Evolutionary conservation across 2,329 filamentous ascomycete species (phyloP).

Genomic region (Cladosporium austrohemisphaericum): DNA sequence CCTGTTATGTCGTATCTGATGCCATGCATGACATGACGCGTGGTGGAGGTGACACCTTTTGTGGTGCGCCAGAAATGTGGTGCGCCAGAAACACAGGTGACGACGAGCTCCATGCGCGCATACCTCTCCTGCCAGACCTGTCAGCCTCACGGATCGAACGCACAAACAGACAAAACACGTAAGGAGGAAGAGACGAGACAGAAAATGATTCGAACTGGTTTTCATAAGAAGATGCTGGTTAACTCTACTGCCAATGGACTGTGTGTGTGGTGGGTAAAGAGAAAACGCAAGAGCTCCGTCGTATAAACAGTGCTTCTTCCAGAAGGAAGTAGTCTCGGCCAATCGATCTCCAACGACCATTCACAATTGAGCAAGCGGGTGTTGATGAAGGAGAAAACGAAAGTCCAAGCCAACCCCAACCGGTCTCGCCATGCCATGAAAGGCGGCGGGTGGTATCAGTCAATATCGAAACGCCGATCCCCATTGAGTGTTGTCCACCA

Average conservation of each 20-base stretch:
- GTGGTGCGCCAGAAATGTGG: too few species aligned
- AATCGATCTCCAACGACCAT: slow-evolving; percentile 5
- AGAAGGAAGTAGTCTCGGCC: background rate
- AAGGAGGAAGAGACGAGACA: background rate
- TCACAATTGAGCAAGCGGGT: slow-evolving; percentile 1
- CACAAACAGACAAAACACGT: background rate
- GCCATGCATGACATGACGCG: too few species aligned
- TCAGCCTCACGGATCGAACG: too few species aligned
- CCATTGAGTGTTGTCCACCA: background rate
- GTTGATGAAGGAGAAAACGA: background rate
- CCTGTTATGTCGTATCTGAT: too few species aligned
- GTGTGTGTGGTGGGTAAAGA: too few species aligned
- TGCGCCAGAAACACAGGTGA: too few species aligned
- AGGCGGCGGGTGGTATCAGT: slow-evolving; percentile 2
- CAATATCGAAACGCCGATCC: background rate
- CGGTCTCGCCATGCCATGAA: background rate
- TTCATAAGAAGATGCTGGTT: slow-evolving; percentile 2
- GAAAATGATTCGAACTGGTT: background rate
- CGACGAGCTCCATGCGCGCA: too few species aligned
- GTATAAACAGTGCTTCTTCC: slow-evolving; percentile 5
- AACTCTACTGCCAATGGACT: background rate
- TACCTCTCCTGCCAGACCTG: too few species aligned
- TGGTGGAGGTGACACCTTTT: too few species aligned
- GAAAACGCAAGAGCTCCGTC: too few species aligned
- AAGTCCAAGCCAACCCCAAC: slow-evolving; percentile 10